Evolutionary conservation across 805 yeast species (phyloP).

Genomic region (Clavispora santaluciae): DNA sequence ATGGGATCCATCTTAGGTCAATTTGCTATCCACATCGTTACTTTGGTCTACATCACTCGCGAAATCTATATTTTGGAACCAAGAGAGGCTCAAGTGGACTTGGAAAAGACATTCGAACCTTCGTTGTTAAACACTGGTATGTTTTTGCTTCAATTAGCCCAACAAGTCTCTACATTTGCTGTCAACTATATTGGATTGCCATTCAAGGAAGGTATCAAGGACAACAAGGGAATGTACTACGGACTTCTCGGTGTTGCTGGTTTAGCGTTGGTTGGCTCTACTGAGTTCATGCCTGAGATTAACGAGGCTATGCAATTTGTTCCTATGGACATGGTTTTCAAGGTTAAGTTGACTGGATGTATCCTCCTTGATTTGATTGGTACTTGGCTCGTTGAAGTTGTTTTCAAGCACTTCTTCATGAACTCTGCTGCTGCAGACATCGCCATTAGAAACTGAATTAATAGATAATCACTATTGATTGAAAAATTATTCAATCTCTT

Average conservation of each 20-base stretch:
- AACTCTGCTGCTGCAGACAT: constrained; percentile 91
- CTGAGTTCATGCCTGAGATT: constrained; percentile 91
- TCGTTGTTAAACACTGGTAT: constrained; percentile 94
- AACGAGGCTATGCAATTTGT: constrained; percentile 91
- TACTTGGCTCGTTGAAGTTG: constrained; percentile 72
- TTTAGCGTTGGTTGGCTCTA: constrained; percentile 84
- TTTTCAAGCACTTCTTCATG: constrained; percentile 81
- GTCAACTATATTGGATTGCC: constrained; percentile 97
- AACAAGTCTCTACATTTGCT: constrained; percentile 96
- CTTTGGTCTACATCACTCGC: constrained; percentile 75
- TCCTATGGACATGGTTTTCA: constrained; percentile 72
- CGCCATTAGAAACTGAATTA: constrained; percentile 44
- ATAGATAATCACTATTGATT: not conserved
- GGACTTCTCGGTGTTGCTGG: constrained; percentile 89
- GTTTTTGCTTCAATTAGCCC: constrained; percentile 88
- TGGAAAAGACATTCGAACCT: constrained; percentile 84
- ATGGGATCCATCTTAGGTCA: constrained; percentile 98
- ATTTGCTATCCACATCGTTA: constrained; percentile 84
- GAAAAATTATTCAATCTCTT: not conserved
- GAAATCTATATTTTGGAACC: constrained; percentile 89
- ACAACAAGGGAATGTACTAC: constrained; percentile 94
- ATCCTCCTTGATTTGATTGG: constrained; percentile 72
- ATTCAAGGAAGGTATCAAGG: constrained; percentile 83
- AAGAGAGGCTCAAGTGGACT: constrained; percentile 82
- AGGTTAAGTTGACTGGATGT: constrained; percentile 66